Base-by-base conservation (phyloP, 345 rosid genomes). In the Eucalyptus polyanthemos region DNA sequence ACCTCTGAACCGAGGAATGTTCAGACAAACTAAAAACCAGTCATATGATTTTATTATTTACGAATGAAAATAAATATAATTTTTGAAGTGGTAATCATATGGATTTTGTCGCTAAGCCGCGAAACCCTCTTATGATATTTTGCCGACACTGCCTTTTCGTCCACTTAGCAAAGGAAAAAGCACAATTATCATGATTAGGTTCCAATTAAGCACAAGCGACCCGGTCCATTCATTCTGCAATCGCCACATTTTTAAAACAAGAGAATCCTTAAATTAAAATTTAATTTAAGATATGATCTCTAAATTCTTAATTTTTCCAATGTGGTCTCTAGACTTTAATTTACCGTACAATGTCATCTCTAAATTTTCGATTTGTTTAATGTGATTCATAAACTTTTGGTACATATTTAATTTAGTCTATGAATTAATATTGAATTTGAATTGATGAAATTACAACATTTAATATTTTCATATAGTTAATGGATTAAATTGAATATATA, bases 281-380 rank as follows among this genome's bases (percentile, higher is more conserved):
- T 53, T 3, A 19, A 4, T 53, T 53, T 21, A 53, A 53, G 25
- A 53, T 56, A 56, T 56, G 21, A 10, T 22, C 27, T 56, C 29
- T 25, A 24, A 56, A 10, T 9, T 24, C 13, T 56, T 56, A 56
- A 56, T 24, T 56, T 56, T 22, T 56, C 2, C 29, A 56, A 56
- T 1, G 6, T 56, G 29, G 3, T 24, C 3, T 24, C 12, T 56
- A 9, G 8, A 9, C 62, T 56, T 56, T 56, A 56, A 24, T 22
- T 56, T 5, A 24, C 13, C 1, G 0, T 24, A 11, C 14, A 10
- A 24, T 56, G 29, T 10, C 29, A 24, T 56, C 6, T 56, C 0
- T 0, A 21, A 53, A 0, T 53, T 21, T 53, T 53, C 0, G 1
- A 53, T 53, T 19, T 53, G 25, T 53, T 53, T 53, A 53, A 53